These are phyloP conservation scores for Fusarium pseudonygamai DNA, from an alignment of 2,329 filamentous ascomycete genomes.

Conservation along the genomic window DNA sequence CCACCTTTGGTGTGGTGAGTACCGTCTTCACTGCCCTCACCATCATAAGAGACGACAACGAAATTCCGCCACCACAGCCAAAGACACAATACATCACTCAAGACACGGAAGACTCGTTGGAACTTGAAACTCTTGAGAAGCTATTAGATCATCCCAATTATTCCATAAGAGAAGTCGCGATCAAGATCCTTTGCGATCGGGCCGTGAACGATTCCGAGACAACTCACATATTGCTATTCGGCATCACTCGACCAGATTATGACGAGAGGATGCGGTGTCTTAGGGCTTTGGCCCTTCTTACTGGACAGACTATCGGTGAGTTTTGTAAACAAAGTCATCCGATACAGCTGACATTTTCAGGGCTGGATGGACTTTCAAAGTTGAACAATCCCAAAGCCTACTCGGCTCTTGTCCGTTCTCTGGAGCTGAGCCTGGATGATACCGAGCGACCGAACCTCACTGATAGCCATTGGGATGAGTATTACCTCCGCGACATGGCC, in stretches of 20 bases:
- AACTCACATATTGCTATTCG: conserved; percentile 62
- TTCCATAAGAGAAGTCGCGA: conserved; percentile 75
- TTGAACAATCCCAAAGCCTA: conserved; percentile 63
- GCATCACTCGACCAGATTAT: conserved; percentile 68
- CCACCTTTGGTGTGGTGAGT: conserved; percentile 66
- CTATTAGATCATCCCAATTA: conserved; percentile 77
- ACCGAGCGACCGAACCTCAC: conserved; percentile 60
- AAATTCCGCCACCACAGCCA: conserved; percentile 71
- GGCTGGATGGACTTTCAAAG: conserved; percentile 52
- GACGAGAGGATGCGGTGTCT: conserved; percentile 67
- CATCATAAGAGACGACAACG: conserved; percentile 69
- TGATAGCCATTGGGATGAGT: conserved; percentile 69
- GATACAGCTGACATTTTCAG: conserved; percentile 39
- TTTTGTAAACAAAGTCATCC: not conserved
- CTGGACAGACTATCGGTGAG: conserved; percentile 52
- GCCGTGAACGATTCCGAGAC: conserved; percentile 67
- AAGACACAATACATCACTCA: conserved; percentile 79
- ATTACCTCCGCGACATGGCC: conserved; percentile 67
- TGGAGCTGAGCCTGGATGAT: conserved; percentile 65
- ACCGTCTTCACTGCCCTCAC: conserved; percentile 67
- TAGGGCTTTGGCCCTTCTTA: conserved; percentile 65
- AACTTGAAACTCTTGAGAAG: conserved; percentile 71
- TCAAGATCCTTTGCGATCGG: conserved; percentile 65
- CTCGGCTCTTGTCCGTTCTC: conserved; percentile 66
- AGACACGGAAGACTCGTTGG: conserved; percentile 77